phyloP scores from a whole-genome alignment of 148 eudicot genomes.

The Heliamphora exappendiculata region DNA sequence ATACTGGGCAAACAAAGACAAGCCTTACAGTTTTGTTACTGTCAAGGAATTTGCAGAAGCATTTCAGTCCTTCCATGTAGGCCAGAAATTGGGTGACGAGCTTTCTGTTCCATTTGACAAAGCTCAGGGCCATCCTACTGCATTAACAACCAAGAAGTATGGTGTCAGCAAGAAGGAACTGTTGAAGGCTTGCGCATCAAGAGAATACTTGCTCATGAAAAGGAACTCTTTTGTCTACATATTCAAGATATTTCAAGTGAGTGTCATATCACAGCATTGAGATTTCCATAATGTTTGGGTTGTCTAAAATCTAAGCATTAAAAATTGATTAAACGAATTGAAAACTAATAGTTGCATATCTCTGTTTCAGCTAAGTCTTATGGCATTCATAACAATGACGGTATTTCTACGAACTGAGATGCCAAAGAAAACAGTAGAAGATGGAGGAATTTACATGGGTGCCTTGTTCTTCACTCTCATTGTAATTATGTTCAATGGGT shows the following conservation, averaged over 20 bases:
- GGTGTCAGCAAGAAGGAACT: slow-evolving; percentile 15
- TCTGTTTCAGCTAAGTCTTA: slow-evolving; percentile 44
- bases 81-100: slow-evolving; percentile 10
- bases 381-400: slow-evolving; percentile 52
- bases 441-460: slow-evolving; percentile 63
- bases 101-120: slow-evolving; percentile 21
- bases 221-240: slow-evolving; percentile 22
- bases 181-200: slow-evolving; percentile 11
- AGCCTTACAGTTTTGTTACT: slow-evolving; percentile 11
- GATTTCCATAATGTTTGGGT: no score
- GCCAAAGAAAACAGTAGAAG: slow-evolving; percentile 37
- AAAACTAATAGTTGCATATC: no score
- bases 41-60: slow-evolving; percentile 12
- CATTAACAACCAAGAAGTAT: slow-evolving; percentile 19
- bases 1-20: slow-evolving; percentile 11
- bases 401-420: slow-evolving; percentile 55
- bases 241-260: slow-evolving; percentile 17
- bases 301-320: no score
- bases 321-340: no score
- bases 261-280: background rate
- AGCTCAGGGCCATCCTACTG: slow-evolving; percentile 18
- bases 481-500: slow-evolving; percentile 64
- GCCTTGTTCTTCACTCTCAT: slow-evolving; percentile 57
- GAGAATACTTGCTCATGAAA: slow-evolving; percentile 21
- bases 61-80: slow-evolving; percentile 13